Base-by-base conservation (phyloP, 208 protist genomes). In the Crithidia sp. region DNA sequence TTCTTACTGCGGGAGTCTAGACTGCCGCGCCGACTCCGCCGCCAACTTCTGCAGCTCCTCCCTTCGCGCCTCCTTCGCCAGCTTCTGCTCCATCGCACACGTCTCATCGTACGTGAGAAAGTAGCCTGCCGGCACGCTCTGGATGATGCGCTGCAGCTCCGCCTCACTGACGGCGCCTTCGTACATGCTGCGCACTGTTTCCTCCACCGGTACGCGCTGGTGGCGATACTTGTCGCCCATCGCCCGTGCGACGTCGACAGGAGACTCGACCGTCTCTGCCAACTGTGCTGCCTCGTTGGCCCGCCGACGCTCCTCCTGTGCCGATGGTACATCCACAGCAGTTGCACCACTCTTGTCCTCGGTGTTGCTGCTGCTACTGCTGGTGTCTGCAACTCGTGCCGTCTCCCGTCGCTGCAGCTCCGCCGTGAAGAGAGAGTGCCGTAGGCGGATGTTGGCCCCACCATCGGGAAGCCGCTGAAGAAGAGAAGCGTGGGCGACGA, bases 31-130 rank as follows among this genome's bases (percentile, higher is more conserved):
- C 4, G 61, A 13, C 69, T 86, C 73, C 49, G 67, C 65, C 6
- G 73, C 64, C 6, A 95, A 67, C 28, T 72, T 76, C 19, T 75
- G 59, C 43, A 95, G 71, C 75, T 89, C 83, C 16, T 66, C 62
- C 13, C 47, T 67, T 6, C 90, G 79, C 17, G 77, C 76, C 71
- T 92, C 79, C 57, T 55, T 66, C 4, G 82, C 66, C 36, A 75
- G 64, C 36, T 74, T 68, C 73, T 53, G 80, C 58, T 90, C 76
- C 79, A 72, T 83, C 49, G 69, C 80, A 10, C 77, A 66, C 14
- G 88, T 95, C 66, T 95, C 90, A 2, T 70, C 77, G 71, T 91
- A 77, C 13, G 90, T 95, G 41, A 95, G 77, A 43, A 95, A 95
- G 70, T 80, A 95, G 8, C 71, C 58, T 12, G 71, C 72, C 28